Evolutionary conservation across 352 stramenopile species (phyloP), one percentile per base, ranked within the genome.

Genomic region (Phytophthora cactorum): DNA sequence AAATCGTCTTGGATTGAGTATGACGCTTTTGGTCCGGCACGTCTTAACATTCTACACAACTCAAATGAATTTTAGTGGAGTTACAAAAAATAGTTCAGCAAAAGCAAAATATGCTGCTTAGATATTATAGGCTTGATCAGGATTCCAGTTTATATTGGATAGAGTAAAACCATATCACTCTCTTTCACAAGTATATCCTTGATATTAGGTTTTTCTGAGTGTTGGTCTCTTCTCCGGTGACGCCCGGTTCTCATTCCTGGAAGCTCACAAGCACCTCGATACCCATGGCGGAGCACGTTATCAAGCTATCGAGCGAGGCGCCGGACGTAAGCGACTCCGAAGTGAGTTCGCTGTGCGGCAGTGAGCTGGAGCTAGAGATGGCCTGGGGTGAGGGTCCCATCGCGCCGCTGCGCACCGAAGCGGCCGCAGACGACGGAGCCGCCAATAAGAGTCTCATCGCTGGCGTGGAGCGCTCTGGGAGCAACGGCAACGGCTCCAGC

Each of bases 341-440:
- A 59, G 77, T 83, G 28, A 84, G 66, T 47, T 93, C 85, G 36
- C 79, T 92, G 12, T 92, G 83, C 65, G 84, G 81, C 45, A 92
- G 83, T 43, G 85, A 93, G 34, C 60, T 92, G 52, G 85, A 93
- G 73, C 59, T 84, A 5, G 85, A 93, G 57, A 92, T 92, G 83
- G 75, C 83, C 2, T 93, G 83, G 83, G 83, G 83, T 5, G 83
- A 93, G 63, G 85, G 85, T 5, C 83, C 85, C 12, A 92, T 93
- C 58, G 83, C 85, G 9, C 85, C 83, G n/a, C 61, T 92, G 36
- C 83, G 83, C 36, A 74, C 59, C 0, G 73, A 78, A 14, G 29
- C 52, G 22, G 15, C 57, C 4, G 28, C 39, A 10, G 51, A 68
- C 46, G 41, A 75, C 49, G 49, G 32, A 3, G 44, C 25, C 4